A percentile compares a stretch with the other conserved stretches of the same genome.
These are phyloP conservation scores for Lasiodiplodia citricola DNA, from an alignment of 2,329 filamentous ascomycete species.

Conservation along the genomic window DNA sequence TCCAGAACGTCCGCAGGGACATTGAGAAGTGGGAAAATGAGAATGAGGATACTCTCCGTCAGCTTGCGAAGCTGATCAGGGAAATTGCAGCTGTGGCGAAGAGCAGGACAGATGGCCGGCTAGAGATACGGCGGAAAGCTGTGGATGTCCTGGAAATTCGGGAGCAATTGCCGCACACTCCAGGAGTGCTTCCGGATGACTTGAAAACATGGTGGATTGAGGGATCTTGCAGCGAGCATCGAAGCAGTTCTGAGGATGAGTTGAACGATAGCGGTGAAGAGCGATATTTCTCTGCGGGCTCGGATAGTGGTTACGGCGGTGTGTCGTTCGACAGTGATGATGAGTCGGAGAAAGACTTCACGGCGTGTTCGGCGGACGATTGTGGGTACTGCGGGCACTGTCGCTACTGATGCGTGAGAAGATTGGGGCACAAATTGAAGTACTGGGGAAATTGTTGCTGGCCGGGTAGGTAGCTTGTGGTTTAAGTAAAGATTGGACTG, in stretches of 20 bases:
- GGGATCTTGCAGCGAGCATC: neutral
- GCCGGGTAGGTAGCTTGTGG: neutral
- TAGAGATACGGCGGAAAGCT: constrained; percentile 44
- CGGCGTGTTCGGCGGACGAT: constrained; percentile 41
- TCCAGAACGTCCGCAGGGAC: constrained; percentile 44
- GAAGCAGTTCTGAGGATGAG: neutral
- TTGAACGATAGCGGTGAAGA: neutral
- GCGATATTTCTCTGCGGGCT: neutral
- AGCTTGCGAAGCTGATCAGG: constrained; percentile 38
- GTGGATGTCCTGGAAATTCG: constrained; percentile 43
- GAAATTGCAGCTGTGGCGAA: constrained; percentile 39
- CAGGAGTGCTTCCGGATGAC: constrained; percentile 24
- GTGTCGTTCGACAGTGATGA: constrained; percentile 31
- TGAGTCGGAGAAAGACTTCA: constrained; percentile 38
- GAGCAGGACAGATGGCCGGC: constrained; percentile 29
- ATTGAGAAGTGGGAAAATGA: constrained; percentile 51
- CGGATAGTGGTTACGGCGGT: constrained; percentile 17
- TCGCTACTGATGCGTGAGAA: constrained; percentile 21
- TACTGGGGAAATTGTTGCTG: neutral
- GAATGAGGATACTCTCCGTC: constrained; percentile 39
- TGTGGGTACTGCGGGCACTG: constrained; percentile 48
- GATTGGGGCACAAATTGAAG: neutral
- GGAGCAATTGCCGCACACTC: constrained; percentile 31
- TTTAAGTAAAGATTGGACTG: neutral
- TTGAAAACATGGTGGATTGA: neutral